Base-by-base conservation (phyloP, 169 alveolate genomes). In the Plasmodium knowlesi region DNA sequence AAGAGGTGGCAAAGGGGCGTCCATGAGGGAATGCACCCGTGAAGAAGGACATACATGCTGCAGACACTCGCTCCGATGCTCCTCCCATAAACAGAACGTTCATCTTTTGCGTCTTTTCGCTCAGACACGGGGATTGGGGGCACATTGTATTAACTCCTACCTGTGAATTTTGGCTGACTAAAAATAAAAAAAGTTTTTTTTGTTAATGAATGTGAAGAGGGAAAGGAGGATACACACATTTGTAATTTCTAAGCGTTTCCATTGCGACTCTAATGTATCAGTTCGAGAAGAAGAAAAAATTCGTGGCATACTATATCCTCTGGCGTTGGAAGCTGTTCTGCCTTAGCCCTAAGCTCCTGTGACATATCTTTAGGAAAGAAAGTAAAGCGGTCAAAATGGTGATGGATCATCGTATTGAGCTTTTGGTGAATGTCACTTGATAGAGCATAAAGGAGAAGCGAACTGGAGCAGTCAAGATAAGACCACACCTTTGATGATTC, bases 81-180 rank as follows among this genome's bases (percentile, higher is more conserved):
- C 61, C 61, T 16, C 61, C 61, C 22, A 50, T 16, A 50, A 12
- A 46, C 5, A 25, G 76, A 25, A 67, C 37, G 76, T 28, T 67
- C 30, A 22, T 9, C 22, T 67, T 67, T 28, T 28, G 37, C 76
- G 41, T 3, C 76, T 67, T 37, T 25, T 22, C 76, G 37, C 16
- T 12, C 37, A 67, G 76, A 67, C 76, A 67, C 41, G 37, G 76
- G 76, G 30, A 19, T 10, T n/a, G 0, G n/a, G 5, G 76, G 37
- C 14, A 28, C 19, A 25, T 6, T 67, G 37, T 25, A 67, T 67
- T 8, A 53, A 34, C 79, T 57, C 50, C 43, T 84, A 84, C 93
- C 61, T 84, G 84, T 84, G 93, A 43, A 84, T 84, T 84, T 73
- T 72, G 61, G 74, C 78, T 72, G 84, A 25, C 93, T 84, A 73